A percentile compares a stretch with the other conserved stretches of the same genome.
Evolutionary conservation across 2,329 filamentous ascomycete species (phyloP).

Genomic region (Pseudocercospora cruenta): DNA sequence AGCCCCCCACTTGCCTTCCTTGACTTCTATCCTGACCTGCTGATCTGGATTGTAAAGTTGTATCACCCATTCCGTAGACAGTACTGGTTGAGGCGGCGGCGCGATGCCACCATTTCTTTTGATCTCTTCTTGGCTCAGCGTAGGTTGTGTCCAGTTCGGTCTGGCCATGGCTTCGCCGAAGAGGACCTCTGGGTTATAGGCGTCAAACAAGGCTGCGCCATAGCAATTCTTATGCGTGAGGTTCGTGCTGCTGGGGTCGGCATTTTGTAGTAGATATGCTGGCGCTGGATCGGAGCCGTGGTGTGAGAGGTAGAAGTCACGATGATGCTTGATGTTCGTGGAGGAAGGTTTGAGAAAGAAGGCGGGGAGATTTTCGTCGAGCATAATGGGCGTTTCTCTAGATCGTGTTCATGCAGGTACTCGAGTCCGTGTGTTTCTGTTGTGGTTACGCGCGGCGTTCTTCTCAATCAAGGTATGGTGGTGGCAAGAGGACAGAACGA

Average conservation of each 20-base stretch:
- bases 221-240: slow-evolving; percentile 79
- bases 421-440: background rate
- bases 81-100: slow-evolving; percentile 69
- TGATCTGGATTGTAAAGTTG: slow-evolving; percentile 95
- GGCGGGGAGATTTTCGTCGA: slow-evolving; percentile 69
- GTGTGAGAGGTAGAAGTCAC: slow-evolving; percentile 62
- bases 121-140: slow-evolving; percentile 78
- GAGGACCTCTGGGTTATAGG: slow-evolving; percentile 76
- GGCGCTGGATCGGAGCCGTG: slow-evolving; percentile 79
- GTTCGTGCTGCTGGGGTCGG: slow-evolving; percentile 64
- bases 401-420: background rate
- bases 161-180: slow-evolving; percentile 84
- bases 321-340: slow-evolving; percentile 56
- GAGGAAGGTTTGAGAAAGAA: slow-evolving; percentile 63
- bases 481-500: background rate
- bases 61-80: slow-evolving; percentile 78
- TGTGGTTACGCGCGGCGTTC: background rate
- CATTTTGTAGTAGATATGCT: slow-evolving; percentile 77
- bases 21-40: slow-evolving; percentile 70
- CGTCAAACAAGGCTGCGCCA: slow-evolving; percentile 81
- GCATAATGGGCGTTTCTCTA: slow-evolving; percentile 13
- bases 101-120: slow-evolving; percentile 68
- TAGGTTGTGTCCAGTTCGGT: slow-evolving; percentile 84
- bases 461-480: background rate
- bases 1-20: slow-evolving; percentile 77